phyloP scores from a whole-genome alignment of 345 rosid genomes.

The Geranium rotundifolium region DNA sequence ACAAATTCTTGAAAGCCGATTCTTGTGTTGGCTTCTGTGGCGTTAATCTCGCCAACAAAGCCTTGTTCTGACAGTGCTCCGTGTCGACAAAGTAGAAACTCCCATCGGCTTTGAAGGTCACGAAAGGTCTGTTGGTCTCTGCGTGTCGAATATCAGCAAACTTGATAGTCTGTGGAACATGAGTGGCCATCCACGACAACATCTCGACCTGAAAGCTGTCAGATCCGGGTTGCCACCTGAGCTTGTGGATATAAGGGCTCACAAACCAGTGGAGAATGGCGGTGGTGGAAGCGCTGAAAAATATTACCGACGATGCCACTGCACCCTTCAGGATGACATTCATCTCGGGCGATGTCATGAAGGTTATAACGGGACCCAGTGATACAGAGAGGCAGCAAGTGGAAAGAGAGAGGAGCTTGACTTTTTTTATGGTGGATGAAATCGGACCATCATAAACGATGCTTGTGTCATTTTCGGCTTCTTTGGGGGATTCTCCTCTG shows the following conservation, averaged over 20 bases:
- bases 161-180: conserved; percentile 47
- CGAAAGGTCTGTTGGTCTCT: conserved; percentile 76
- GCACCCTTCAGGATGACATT: conserved; percentile 90
- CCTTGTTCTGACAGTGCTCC: conserved; percentile 86
- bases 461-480: conserved; percentile 34
- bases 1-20: conserved; percentile 84
- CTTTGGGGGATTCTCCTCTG: conserved; percentile 17
- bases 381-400: conserved; percentile 95
- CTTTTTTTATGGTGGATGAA: conserved; percentile 85
- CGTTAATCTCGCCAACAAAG: conserved; percentile 67
- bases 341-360: conserved; percentile 74
- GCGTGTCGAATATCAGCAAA: conserved; percentile 67
- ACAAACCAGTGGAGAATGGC: conserved; percentile 82
- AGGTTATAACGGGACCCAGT: conserved; percentile 78
- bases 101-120: conserved; percentile 75
- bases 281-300: conserved; percentile 77
- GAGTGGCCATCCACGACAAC: conserved; percentile 83
- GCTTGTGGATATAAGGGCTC: conserved; percentile 84
- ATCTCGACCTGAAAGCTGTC: conserved; percentile 85
- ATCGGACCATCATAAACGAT: conserved; percentile 72
- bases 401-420: conserved; percentile 83
- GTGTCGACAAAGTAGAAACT: conserved; percentile 59
- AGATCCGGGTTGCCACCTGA: conserved; percentile 87
- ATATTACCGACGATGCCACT: conserved; percentile 73
- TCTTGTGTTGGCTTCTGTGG: conserved; percentile 51